Conservation (phyloP, 768 basidiomycete species). For the Leucosporidium yakuticum region DNA sequence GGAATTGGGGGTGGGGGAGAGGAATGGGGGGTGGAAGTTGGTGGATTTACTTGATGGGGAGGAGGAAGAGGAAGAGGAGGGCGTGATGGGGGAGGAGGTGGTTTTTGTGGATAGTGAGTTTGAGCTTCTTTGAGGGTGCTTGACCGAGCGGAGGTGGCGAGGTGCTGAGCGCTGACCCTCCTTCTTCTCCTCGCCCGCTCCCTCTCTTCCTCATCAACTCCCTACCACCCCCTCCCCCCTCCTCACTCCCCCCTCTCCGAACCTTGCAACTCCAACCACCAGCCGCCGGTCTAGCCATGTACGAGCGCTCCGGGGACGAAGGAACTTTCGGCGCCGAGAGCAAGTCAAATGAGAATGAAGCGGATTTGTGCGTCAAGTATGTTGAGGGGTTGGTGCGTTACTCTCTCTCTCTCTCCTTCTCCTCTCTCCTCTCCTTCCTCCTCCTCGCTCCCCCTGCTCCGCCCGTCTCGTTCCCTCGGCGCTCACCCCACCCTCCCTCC, state of each 20-base stretch:
- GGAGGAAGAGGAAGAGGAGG: slow-evolving; percentile 62
- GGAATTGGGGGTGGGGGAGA: slow-evolving; percentile 23
- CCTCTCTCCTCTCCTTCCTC: not conserved
- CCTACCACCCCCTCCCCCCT: no score
- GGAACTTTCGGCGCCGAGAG: slow-evolving; percentile 52
- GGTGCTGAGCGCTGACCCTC: not conserved
- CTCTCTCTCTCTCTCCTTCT: not conserved
- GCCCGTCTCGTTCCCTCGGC: no score
- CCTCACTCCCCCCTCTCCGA: no score
- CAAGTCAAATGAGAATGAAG: slow-evolving; percentile 91
- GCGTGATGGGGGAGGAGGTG: slow-evolving; percentile 67
- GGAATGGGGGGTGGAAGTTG: slow-evolving; percentile 48
- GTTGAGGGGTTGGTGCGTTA: slow-evolving; percentile 65
- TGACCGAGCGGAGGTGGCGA: not conserved
- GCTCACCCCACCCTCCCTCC: no score
- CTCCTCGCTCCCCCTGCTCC: not conserved
- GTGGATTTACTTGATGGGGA: slow-evolving; percentile 37
- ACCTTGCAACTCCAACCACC: no score
- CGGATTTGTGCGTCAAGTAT: slow-evolving; percentile 73
- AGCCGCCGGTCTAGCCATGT: slow-evolving; percentile 45
- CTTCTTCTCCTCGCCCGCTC: no score
- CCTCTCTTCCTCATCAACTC: no score
- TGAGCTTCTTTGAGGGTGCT: not conserved
- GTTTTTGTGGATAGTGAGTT: slow-evolving; percentile 75
- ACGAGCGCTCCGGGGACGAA: slow-evolving; percentile 58